Evolutionary conservation across 1,284 basidiomycete species (phyloP).

Genomic region (Athelia sp.): DNA sequence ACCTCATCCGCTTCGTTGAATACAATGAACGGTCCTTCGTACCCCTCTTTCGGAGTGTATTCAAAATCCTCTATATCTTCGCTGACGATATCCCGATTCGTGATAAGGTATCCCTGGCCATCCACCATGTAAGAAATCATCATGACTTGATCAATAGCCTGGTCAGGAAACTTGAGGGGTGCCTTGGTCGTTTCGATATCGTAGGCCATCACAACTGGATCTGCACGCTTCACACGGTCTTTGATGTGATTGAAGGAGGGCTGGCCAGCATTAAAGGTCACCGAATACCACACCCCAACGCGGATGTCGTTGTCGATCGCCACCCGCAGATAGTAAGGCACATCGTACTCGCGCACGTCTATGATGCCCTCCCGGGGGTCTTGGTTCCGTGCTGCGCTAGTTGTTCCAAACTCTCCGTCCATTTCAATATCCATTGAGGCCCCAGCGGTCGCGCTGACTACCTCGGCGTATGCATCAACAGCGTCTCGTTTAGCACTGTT

Average conservation of each 20-base stretch:
- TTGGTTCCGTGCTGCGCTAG: constrained; percentile 46
- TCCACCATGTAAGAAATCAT: constrained; percentile 99
- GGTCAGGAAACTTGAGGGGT: constrained; percentile 97
- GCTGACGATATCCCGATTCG: constrained; percentile 94
- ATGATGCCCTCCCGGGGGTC: constrained; percentile 91
- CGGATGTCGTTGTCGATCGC: constrained; percentile 98
- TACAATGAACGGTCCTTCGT: constrained; percentile 94
- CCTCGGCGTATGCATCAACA: constrained; percentile 97
- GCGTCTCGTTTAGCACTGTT: constrained; percentile 95
- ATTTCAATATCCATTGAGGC: constrained; percentile 62
- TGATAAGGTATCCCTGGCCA: constrained; percentile 96
- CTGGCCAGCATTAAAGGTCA: constrained; percentile 80
- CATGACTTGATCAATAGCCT: constrained; percentile 96
- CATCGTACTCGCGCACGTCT: constrained; percentile 95
- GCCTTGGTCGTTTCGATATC: constrained; percentile 99
- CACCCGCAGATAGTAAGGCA: constrained; percentile 96
- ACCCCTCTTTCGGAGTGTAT: constrained; percentile 97
- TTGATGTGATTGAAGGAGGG: constrained; percentile 72
- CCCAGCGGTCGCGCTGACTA: constrained; percentile 75
- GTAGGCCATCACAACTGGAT: constrained; percentile 98
- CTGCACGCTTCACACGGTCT: constrained; percentile 95
- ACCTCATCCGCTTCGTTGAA: constrained; percentile 97
- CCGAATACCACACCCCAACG: constrained; percentile 95
- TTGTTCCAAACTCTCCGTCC: constrained; percentile 46
- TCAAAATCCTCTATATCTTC: constrained; percentile 99